These are phyloP conservation scores for Nakazawaea ernobii DNA, from an alignment of 805 yeast species.

Conservation along the genomic window DNA sequence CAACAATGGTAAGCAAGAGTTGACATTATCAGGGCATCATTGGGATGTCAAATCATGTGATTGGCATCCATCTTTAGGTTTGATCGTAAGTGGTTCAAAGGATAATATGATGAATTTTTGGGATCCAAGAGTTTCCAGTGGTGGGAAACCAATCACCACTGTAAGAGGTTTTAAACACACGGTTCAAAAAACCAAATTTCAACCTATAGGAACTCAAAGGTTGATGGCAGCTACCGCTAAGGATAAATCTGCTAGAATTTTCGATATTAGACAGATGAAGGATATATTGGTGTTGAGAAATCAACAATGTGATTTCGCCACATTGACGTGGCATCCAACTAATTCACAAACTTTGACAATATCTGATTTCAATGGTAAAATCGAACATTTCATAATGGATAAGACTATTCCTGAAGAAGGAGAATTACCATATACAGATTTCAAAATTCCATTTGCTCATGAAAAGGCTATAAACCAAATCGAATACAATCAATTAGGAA, in stretches of 20 bases:
- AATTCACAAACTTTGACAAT: conserved; percentile 75
- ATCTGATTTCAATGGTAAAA: conserved; percentile 86
- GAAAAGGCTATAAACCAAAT: conserved; percentile 87
- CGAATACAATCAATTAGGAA: conserved; percentile 94
- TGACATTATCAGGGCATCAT: conserved; percentile 82
- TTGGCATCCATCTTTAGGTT: conserved; percentile 90
- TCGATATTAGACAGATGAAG: conserved; percentile 83
- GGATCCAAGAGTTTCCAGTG: conserved; percentile 73
- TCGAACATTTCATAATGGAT: conserved; percentile 70
- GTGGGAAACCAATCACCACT: conserved; percentile 64
- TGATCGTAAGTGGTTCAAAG: conserved; percentile 89
- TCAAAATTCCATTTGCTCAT: conserved; percentile 81
- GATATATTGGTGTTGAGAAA: conserved; percentile 70
- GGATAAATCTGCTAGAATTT: conserved; percentile 82
- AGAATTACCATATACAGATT: conserved; percentile 2
- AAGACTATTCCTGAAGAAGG: conserved; percentile 34
- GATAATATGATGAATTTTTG: conserved; percentile 90
- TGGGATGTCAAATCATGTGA: conserved; percentile 98
- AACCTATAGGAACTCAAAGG: conserved; percentile 68
- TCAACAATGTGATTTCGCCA: conserved; percentile 76
- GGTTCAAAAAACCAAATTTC: conserved; percentile 79
- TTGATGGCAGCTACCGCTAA: conserved; percentile 82
- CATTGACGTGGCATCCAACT: conserved; percentile 89
- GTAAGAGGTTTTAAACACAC: conserved; percentile 93
- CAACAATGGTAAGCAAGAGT: conserved; percentile 79